phyloP scores from a whole-genome alignment of 306 rosid genomes.

The Dalbergia oliveri region DNA sequence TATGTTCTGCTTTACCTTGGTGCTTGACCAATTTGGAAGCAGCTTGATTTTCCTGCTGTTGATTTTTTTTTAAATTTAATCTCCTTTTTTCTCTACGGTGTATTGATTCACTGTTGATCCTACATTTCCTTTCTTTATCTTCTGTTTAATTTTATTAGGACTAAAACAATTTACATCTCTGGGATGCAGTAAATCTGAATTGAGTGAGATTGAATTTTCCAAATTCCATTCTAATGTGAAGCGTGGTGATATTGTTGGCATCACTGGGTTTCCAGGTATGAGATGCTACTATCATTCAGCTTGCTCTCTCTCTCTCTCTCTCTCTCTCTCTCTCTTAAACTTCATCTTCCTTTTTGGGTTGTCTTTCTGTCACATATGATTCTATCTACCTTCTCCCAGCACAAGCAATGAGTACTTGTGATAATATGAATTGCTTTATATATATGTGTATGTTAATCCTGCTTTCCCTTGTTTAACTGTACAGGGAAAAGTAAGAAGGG shows the following conservation, averaged over 20 bases:
- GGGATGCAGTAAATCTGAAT: constrained; percentile 67
- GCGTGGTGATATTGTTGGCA: constrained; percentile 89
- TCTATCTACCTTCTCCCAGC: background rate
- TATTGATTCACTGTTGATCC: background rate
- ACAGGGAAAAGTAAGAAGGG: constrained; percentile 93
- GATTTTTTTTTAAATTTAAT: background rate
- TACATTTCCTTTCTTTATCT: constrained; percentile 1
- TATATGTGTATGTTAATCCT: background rate
- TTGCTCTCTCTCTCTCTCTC: too few species aligned
- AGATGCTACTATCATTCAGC: constrained; percentile 12
- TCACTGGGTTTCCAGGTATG: constrained; percentile 88
- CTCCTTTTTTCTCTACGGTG: background rate
- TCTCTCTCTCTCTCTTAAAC: too few species aligned
- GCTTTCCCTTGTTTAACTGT: background rate
- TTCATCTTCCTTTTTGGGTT: background rate
- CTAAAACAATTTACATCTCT: constrained; percentile 37
- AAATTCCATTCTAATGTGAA: constrained; percentile 78
- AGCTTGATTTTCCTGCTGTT: constrained; percentile 14
- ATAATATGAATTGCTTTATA: background rate
- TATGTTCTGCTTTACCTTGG: constrained; percentile 24
- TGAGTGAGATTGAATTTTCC: constrained; percentile 73
- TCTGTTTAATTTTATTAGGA: constrained; percentile 15
- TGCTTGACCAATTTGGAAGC: constrained; percentile 18
- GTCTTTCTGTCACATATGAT: constrained; percentile 12
- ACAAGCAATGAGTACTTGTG: too few species aligned